These are phyloP conservation scores for Boechera divaricarpa DNA, from an alignment of 345 rosid species.

Conservation along the genomic window DNA sequence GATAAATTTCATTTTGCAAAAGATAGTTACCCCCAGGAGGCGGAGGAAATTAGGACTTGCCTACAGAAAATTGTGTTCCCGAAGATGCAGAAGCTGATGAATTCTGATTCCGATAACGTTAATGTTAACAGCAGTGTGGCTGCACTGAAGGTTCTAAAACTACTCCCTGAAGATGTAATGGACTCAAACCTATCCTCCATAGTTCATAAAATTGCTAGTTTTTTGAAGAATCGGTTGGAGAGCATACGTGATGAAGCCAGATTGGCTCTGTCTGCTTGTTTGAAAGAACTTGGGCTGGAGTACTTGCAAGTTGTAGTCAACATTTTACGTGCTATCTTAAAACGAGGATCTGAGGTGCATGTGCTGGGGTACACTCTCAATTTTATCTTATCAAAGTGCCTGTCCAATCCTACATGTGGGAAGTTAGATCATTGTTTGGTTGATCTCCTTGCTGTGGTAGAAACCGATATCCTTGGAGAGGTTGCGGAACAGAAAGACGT, in stretches of 20 bases:
- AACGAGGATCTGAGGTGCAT: constrained; percentile 86
- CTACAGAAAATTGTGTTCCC: constrained; percentile 72
- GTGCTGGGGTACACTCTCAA: constrained; percentile 80
- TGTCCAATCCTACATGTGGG: constrained; percentile 51
- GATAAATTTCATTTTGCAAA: constrained; percentile 74
- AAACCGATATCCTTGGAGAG: constrained; percentile 82
- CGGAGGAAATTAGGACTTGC: constrained; percentile 58
- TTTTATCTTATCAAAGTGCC: constrained; percentile 65
- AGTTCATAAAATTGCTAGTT: constrained; percentile 69
- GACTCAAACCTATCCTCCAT: constrained; percentile 79
- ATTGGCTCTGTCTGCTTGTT: constrained; percentile 79
- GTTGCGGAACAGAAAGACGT: constrained; percentile 94
- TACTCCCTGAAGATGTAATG: constrained; percentile 80
- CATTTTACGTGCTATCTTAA: constrained; percentile 69
- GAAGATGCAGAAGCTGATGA: constrained; percentile 68
- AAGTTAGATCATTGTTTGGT: constrained; percentile 81
- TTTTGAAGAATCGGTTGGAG: constrained; percentile 71
- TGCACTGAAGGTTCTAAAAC: constrained; percentile 81
- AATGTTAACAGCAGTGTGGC: constrained; percentile 72
- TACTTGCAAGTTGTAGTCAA: constrained; percentile 69
- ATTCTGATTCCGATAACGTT: constrained; percentile 66
- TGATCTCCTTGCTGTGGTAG: constrained; percentile 77
- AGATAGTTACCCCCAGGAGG: constrained; percentile 47
- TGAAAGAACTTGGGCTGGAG: constrained; percentile 90
- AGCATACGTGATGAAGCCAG: constrained; percentile 82